phyloP scores from a whole-genome alignment of 2,329 filamentous ascomycete species.

The Emericellopsis atlantica region DNA sequence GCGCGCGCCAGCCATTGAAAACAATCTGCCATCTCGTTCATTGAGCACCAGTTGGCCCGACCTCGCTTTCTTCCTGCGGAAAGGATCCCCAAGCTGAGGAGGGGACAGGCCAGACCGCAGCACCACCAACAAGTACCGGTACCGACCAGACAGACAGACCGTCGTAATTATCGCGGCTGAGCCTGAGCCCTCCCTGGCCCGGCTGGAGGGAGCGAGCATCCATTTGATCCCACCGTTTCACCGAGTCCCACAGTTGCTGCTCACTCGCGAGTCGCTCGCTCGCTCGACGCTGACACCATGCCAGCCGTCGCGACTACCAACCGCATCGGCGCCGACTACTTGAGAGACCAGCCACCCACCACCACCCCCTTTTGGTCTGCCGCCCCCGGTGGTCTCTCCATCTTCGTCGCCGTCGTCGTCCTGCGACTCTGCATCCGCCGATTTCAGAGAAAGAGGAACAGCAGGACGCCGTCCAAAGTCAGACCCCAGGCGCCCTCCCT shows the following conservation, averaged over 20 bases:
- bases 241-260: slow-evolving; percentile 11
- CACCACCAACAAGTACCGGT: too few relatives aligned
- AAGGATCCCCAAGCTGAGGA: too few relatives aligned
- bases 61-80: too few relatives aligned
- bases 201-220: slow-evolving; percentile 6
- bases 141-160: too few relatives aligned
- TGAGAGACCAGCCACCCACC: slow-evolving; percentile 16
- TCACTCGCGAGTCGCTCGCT: slow-evolving; percentile 6
- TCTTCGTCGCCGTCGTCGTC: slow-evolving; percentile 21
- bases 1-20: too few relatives aligned
- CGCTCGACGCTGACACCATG: background rate
- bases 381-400: slow-evolving; percentile 14
- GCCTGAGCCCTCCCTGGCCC: slow-evolving; percentile 1
- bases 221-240: slow-evolving; percentile 9
- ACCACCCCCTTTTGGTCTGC: slow-evolving; percentile 6
- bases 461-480: slow-evolving; percentile 1
- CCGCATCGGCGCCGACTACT: slow-evolving; percentile 14
- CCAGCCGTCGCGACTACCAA: background rate
- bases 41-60: too few relatives aligned
- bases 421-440: slow-evolving; percentile 15
- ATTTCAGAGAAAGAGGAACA: slow-evolving; percentile 4
- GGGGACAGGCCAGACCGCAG: too few relatives aligned
- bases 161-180: background rate
- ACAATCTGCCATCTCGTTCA: too few relatives aligned
- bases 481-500: slow-evolving; percentile 13